phyloP scores from a whole-genome alignment of 225 moss, liverwort and hornwort genomes.

The Polytrichum formosum region DNA sequence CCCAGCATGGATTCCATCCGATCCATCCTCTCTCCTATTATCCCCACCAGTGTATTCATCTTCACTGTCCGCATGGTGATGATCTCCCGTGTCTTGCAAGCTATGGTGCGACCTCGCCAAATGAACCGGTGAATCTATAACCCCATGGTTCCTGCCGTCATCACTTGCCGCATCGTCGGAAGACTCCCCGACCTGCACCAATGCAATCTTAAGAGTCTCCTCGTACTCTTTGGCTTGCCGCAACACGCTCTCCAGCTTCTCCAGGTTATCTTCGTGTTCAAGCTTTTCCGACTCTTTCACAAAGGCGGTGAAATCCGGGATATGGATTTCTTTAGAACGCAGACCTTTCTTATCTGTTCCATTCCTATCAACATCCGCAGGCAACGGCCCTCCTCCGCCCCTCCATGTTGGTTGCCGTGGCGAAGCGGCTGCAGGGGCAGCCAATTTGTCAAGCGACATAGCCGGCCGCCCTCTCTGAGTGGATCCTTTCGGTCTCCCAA shows the following conservation, averaged over 20 bases:
- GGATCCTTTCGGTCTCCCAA: constrained; percentile 51
- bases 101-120: constrained; percentile 37
- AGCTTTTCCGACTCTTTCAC: constrained; percentile 19
- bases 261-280: constrained; percentile 33
- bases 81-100: constrained; percentile 32
- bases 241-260: constrained; percentile 29
- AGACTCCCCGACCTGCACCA: constrained; percentile 25
- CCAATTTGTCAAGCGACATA: constrained; percentile 21
- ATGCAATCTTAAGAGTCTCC: constrained; percentile 23
- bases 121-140: constrained; percentile 40
- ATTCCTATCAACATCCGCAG: constrained; percentile 37
- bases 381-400: constrained; percentile 8
- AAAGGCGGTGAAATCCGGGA: constrained; percentile 28
- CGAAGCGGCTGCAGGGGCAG: constrained; percentile 6
- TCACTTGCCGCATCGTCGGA: constrained; percentile 39
- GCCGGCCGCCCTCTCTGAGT: constrained; percentile 35
- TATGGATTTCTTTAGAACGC: constrained; percentile 24
- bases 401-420: constrained; percentile 36
- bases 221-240: constrained; percentile 34
- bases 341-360: constrained; percentile 29
- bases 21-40: constrained; percentile 34
- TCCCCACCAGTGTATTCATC: constrained; percentile 28
- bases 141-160: constrained; percentile 39
- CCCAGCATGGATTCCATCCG: constrained; percentile 3
- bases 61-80: constrained; percentile 36